Evolutionary conservation across 768 basidiomycete genomes (phyloP), one percentile per base, ranked within the genome.

Genomic region (Pleurotus tuber-regium): DNA sequence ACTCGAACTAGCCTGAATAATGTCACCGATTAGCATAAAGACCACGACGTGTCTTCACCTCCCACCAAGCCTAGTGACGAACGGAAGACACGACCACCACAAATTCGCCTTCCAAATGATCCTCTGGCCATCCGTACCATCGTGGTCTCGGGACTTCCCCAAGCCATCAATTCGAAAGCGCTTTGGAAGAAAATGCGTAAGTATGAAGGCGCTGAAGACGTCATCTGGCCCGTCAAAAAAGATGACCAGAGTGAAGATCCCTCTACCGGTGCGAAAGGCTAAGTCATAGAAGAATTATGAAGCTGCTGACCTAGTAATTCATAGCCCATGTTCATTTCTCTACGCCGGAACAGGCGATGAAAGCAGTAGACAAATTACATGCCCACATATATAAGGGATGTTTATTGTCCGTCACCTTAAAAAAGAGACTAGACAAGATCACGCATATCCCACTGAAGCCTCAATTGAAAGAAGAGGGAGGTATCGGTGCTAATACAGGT

Each of bases 331-430:
- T 87, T 14, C 54, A 93, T 4, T 95, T 94, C 66, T 66, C 76
- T 1, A 83, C 80, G 0, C 83, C 92, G 1, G 72, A 74, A 4
- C 66, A 78, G 23, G 93, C 95, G 0, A 73, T 77, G 31, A 79
- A 84, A 8, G 88, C 92, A 1, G 82, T 89, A 31, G 71, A 67
- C 49, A 92, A 89, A 65, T 79, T 98, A 1, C 92, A 98, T 63
- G 92, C 91, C 1, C 92, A 95, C 63, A 87, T 94, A 24, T 96
- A 88, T 79, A 95, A 96, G 64, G 92, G 93, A 33, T 74, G 77
- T 7, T 71, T 94, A 4, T 79, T 98, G n/a, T 92, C 89, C 2
- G 90, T 87, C 11, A 84, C 87, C 5, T 77, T 96, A 43, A 94
- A 96, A 76, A 92, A 92, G 62, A 82, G 90, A 12, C 69, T 91